Base-by-base conservation (phyloP, 805 yeast genomes). In the Kregervanrija delftensis region DNA sequence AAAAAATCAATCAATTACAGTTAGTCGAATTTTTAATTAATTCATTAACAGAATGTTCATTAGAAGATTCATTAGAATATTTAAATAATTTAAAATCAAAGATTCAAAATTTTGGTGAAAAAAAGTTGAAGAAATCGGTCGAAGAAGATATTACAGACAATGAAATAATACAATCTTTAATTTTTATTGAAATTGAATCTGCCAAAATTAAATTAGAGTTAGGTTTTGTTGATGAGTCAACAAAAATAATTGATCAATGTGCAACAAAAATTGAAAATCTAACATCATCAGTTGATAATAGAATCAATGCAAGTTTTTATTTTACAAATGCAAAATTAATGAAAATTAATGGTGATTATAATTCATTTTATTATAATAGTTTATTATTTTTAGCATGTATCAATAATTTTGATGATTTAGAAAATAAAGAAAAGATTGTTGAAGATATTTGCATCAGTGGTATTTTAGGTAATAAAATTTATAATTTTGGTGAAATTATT, bases 401-500 rank as follows among this genome's bases (percentile, higher is more conserved):
- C 42, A 74, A 68, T 16, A 61, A 74, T 42, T 52, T 74, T 16
- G 65, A 65, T 22, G 69, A 68, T 45, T 63, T 81, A 42, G 48
- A 53, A 11, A 60, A 62, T 14, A 68, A 65, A 32, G 66, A 63
- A 37, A 49, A 53, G 43, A 61, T 70, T 44, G 86, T 87, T 2
- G 79, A 81, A 56, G 95, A 91, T 53, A 76, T 91, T 53, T 76
- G 91, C 48, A 72, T 88, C 39, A 81, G 96, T 31, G 98, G 97
- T 0, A 69, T 93, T 48, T 72, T 91, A 55, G 98, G 97, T 40
- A 96, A 89, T 59, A 81, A 78, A 57, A 86, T 91, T 55, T 93
- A 88, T 71, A 93, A 91, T 68, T 93, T 93, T 65, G 98, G 98
- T 42, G 99, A 93, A 67, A 76, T 93, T 50, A 74, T 93, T 49